phyloP scores from a whole-genome alignment of 139 green algal species.

The Nannochloris sp. region DNA sequence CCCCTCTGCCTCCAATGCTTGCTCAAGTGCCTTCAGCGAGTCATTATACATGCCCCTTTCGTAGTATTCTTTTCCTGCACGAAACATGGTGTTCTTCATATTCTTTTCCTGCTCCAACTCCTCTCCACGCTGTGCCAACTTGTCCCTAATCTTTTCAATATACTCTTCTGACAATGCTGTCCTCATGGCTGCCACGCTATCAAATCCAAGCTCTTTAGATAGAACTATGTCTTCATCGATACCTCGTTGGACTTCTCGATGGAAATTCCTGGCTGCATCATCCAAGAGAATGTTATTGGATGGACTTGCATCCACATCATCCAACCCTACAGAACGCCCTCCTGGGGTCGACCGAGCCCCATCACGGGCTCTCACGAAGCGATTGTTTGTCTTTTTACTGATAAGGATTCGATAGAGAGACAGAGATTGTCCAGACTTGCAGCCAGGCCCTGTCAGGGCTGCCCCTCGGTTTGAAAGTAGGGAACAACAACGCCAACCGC shows the following conservation, averaged over 20 bases:
- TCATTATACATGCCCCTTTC: constrained; percentile 48
- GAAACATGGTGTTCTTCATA: constrained; percentile 21
- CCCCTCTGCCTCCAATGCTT: constrained; percentile 47
- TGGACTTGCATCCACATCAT: background rate
- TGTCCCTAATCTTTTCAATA: constrained; percentile 64
- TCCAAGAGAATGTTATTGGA: background rate
- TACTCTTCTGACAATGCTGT: constrained; percentile 46
- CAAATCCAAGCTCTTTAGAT: constrained; percentile 49
- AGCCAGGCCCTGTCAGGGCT: too few species aligned
- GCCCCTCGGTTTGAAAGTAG: too few species aligned
- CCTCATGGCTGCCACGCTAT: constrained; percentile 29
- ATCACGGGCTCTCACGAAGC: too few species aligned
- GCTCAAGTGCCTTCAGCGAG: constrained; percentile 39
- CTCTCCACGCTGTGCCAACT: constrained; percentile 46
- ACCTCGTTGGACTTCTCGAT: constrained; percentile 20
- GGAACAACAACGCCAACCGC: too few species aligned
- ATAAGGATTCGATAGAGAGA: too few species aligned
- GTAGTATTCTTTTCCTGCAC: constrained; percentile 36
- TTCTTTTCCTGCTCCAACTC: constrained; percentile 32
- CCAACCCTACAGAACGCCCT: too few species aligned
- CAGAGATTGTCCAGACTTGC: too few species aligned
- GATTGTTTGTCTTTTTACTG: too few species aligned
- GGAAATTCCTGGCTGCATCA: background rate
- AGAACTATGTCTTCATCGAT: constrained; percentile 57
- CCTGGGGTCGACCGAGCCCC: too few species aligned